Base-by-base conservation (phyloP, 257 asterid genomes). In the Solanum chilense region DNA sequence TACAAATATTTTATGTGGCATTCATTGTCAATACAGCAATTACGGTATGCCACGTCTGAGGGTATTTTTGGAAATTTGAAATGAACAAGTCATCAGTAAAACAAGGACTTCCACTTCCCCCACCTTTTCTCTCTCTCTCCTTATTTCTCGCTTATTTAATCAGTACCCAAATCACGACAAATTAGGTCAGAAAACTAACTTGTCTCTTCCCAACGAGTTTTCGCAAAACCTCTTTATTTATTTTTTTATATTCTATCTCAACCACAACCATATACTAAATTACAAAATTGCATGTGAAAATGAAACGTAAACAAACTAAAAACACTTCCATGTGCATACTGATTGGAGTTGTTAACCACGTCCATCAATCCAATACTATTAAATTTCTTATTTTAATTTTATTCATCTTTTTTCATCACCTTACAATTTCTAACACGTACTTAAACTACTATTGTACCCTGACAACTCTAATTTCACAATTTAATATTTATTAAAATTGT, bases 21-120 rank as follows among this genome's bases (percentile, higher is more conserved):
- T 12, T 52, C 45, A 12, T 12, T 20, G 45, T 81, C 85, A 49
- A 81, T 49, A 81, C 70, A 81, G 47, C 85, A 81, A 81, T 81
- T 81, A 52, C 85, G 85, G 45, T 49, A 81, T 49, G 85, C 85
- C 85, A 81, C 85, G 85, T 81, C 85, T 31, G 29, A 81, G 85
- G 85, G 47, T 52, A 52, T 2, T 81, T 18, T 33, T 81, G 85
- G n/a, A 18, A 81, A 81, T 49, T 49, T 10, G 1, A 5, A 9
- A 6, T 25, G 70, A 49, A 81, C 85, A 49, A 81, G 29, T 81
- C 70, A 81, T 9, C 45, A 81, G 85, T 10, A 5, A 81, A 29
- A 81, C 68, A 81, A 49, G 85, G 85, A 18, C 69, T 49, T 52
- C 64, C 39, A 37, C 39, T 37, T 37, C 39, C 7, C 47, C 29